Evolutionary conservation across 495 filamentous ascomycete species (phyloP), one percentile per base, ranked within the genome.

Genomic region (Neurospora sp.): DNA sequence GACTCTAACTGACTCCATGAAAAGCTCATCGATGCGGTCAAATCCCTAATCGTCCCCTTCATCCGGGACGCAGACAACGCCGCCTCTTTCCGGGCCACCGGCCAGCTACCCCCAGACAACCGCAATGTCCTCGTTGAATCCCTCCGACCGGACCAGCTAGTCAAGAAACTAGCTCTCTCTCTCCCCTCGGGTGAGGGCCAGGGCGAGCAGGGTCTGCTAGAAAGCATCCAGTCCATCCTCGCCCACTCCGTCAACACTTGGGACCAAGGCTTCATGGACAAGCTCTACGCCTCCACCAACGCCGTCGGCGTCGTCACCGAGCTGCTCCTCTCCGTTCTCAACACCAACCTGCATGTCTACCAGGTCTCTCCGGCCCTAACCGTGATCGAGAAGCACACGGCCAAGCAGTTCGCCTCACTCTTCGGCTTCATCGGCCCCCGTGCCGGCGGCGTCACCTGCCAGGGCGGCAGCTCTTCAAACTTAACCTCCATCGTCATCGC

Each of bases 221-320:
- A 88, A 31, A 82, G 88, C 4, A 85, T 95, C 38, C 82, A 88
- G 74, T 87, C 89, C 76, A 84, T 96, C 40, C 85, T 97, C 71
- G 85, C 87, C 71, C 93, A 96, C 84, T 92, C 90, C 70, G 95
- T 97, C 77, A 98, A 98, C 82, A 98, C 95, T 40, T 98, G 95
- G 95, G 91, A 95, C 80, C 93, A 95, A 78, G 96, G 95, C 9
- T 97, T 99, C 83, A 82, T 98, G 80, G 93, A 97, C 82, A 97
- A 97, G 84, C 84, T 97, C 40, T 98, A 97, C 81, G 91, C 91
- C 27, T 91, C 89, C 70, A 96, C 93, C 37, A 94, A 96, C 82
- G 90, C 94, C 18, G 92, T 93, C 27, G 95, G 95, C 18, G 85
- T 97, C 0, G 88, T 90, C 20, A 91, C 93, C 4, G 95, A 99